Percentiles rank a stretch among this genome's conserved stretches.
phyloP scores from a whole-genome alignment of 305 asterid species.

The Solanum hybrid region DNA sequence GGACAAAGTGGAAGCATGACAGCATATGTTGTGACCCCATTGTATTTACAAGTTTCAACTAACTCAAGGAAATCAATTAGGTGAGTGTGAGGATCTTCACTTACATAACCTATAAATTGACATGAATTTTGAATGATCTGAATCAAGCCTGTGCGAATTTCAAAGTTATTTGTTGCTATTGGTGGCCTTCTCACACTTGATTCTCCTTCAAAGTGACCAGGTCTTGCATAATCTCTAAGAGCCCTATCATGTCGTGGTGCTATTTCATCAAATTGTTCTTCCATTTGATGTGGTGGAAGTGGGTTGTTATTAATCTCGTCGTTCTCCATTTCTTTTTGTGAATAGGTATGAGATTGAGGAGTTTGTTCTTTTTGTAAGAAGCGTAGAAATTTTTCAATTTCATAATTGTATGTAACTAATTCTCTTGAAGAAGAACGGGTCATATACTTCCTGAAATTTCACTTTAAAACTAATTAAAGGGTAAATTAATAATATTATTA shows the following conservation, averaged over 20 bases:
- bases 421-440: not conserved
- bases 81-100: not conserved
- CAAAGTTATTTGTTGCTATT: not conserved
- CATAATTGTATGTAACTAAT: not conserved
- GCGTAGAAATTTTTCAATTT: not conserved
- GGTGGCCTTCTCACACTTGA: not conserved
- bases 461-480: too few relatives aligned
- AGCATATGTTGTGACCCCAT: not conserved
- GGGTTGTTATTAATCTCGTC: not conserved
- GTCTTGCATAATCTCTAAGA: not conserved
- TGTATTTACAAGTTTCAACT: too few relatives aligned
- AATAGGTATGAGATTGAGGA: not conserved
- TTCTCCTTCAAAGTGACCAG: not conserved
- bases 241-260: not conserved
- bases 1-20: too few relatives aligned
- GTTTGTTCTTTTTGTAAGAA: too few relatives aligned
- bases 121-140: not conserved
- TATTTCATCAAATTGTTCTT: not conserved
- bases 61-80: not conserved
- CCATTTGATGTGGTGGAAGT: not conserved
- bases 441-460: not conserved
- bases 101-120: not conserved
- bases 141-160: too few relatives aligned
- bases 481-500: too few relatives aligned
- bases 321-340: not conserved